Evolutionary conservation across 1,139 yeast species (phyloP).

Genomic region (Lipomyces yarrowii): DNA sequence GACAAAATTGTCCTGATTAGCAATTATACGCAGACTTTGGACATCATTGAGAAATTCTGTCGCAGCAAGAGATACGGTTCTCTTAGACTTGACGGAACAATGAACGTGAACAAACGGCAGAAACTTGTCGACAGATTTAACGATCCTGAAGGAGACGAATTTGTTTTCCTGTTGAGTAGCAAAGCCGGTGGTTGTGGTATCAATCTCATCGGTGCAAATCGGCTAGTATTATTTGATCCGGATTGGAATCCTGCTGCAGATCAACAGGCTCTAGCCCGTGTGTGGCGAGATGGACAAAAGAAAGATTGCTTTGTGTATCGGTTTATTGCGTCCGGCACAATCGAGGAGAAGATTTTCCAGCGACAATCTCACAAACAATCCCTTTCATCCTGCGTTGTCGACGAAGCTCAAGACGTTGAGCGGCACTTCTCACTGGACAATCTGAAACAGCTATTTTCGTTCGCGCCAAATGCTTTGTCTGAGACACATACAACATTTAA

Average conservation of each 20-base stretch:
- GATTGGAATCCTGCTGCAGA: conserved; percentile 99
- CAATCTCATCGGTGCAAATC: conserved; percentile 92
- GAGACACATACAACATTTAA: conserved; percentile 93
- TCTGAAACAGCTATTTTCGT: conserved; percentile 73
- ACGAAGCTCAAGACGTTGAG: conserved; percentile 94
- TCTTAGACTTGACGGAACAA: conserved; percentile 88
- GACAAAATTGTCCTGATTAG: conserved; percentile 94
- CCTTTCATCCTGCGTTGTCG: conserved; percentile 93
- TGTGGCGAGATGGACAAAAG: conserved; percentile 99
- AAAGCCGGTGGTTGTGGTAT: conserved; percentile 99
- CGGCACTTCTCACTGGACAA: conserved; percentile 83
- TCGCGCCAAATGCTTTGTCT: conserved; percentile 67
- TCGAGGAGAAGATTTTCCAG: conserved; percentile 94
- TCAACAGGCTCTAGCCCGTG: conserved; percentile 96
- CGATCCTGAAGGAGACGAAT: conserved; percentile 86
- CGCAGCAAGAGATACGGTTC: conserved; percentile 69
- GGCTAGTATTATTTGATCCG: conserved; percentile 86
- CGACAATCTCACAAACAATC: conserved; percentile 96
- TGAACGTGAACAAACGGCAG: conserved; percentile 90
- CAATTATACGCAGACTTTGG: conserved; percentile 91
- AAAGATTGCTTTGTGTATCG: conserved; percentile 94
- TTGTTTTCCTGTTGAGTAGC: conserved; percentile 83
- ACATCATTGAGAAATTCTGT: conserved; percentile 85
- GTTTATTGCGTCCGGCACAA: conserved; percentile 91
- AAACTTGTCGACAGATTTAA: conserved; percentile 89